Evolutionary conservation across 805 yeast genomes (phyloP), one percentile per base, ranked within the genome.

Genomic region (Saccharomycopsis sp.): DNA sequence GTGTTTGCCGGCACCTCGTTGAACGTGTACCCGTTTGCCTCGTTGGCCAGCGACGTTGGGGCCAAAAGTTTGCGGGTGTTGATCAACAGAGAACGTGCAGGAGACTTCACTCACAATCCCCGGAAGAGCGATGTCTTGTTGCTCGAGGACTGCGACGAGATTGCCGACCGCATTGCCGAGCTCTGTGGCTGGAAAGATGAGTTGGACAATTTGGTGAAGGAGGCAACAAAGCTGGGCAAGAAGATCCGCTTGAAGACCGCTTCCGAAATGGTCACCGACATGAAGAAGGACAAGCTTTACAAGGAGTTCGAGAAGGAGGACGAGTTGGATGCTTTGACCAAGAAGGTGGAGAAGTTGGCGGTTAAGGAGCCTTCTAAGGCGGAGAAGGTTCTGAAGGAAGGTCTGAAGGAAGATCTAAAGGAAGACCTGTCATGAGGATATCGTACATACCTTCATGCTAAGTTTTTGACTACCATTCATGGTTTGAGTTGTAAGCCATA

Each of bases 1-100:
- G 74, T 89, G 17, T 87, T 89, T 1, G 96, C 95, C 0, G 98
- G 98, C 1, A 86, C 96, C 0, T 84, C 95, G 0, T 68, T 89
- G 30, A 75, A 88, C 1, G 97, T 89, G 1, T 76, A 75, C 48
- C 98, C 98, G 2, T 89, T 89, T 68, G 95, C 96, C 1, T 67
- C 76, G 7, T 62, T 89, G 38, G 95, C 96, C 0, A 59, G 71
- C 2, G 87, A 82, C 52, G 72, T 80, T 0, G 65, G 67, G 3
- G 51, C 52, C 1, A 53, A 59, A 1, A 59, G 73, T 15, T 55
- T 65, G 3, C 65, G 98, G 46, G 76, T 79, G 0, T 66, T 89
- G 43, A 68, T 86, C 26, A 89, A 89, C 55, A 68, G 70, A 40
- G 95, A 84, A 45, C 52, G 60, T 0, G 96, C 84, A 10, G 97